phyloP scores from a whole-genome alignment of 2,329 filamentous ascomycete genomes.

The Diaporthe citrichinensis region DNA sequence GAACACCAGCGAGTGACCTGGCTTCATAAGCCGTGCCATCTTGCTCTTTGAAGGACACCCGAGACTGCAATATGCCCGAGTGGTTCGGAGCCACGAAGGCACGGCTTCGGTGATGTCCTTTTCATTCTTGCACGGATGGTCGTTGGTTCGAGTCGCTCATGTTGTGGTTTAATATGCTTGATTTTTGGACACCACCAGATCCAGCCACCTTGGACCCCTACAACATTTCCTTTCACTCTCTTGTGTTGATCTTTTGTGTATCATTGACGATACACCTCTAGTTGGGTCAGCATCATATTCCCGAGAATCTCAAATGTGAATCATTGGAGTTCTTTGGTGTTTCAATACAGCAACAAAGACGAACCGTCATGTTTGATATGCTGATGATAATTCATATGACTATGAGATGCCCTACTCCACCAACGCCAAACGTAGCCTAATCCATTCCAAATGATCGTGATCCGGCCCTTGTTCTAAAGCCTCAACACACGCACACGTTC shows the following conservation, averaged over 20 bases:
- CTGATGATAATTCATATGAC: conserved; percentile 32
- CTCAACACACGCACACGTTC: not conserved
- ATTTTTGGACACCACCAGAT: not conserved
- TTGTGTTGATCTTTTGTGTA: no score
- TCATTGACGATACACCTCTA: no score
- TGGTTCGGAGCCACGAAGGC: conserved; percentile 14
- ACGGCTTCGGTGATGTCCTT: conserved; percentile 23
- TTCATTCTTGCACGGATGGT: not conserved
- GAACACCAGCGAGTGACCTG: not conserved
- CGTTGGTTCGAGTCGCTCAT: conserved; percentile 11
- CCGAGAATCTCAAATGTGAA: not conserved
- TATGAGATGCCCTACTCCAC: conserved; percentile 28
- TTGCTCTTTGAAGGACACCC: not conserved
- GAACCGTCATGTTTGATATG: not conserved
- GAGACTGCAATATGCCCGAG: conserved; percentile 19
- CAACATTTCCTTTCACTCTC: not conserved
- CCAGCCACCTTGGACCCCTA: no score
- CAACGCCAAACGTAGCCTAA: conserved; percentile 37
- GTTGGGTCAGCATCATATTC: not conserved
- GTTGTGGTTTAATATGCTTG: not conserved
- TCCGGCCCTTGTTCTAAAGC: not conserved
- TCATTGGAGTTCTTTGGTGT: not conserved
- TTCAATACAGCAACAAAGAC: not conserved
- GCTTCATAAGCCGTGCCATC: not conserved
- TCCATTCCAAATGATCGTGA: conserved; percentile 18